Evolutionary conservation across 2,329 filamentous ascomycete species (phyloP), one percentile per base, ranked within the genome.

Genomic region (Zymoseptoria passerinii): DNA sequence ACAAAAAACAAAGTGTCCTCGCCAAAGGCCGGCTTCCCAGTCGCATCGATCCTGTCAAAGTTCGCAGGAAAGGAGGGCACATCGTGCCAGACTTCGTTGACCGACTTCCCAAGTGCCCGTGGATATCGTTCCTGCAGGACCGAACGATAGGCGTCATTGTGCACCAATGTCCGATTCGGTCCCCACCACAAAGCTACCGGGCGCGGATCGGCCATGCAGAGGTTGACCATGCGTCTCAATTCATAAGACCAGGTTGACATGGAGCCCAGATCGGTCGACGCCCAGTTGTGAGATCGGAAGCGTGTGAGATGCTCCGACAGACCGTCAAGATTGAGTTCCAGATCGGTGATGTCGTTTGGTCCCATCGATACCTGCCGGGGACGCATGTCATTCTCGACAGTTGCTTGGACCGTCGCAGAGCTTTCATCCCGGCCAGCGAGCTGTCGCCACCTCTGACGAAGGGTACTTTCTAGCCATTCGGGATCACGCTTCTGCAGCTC

Each of bases 101-200:
- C 52, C 48, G 68, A 68, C 23, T 55, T 48, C 8, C 60, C 61
- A 8, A 65, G 48, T 2, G 55, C 55, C 6, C 40, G 19, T 0
- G 62, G 57, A 29, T 74, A 71, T n/a, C 71, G 59, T 2, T 61
- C 51, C 2, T 68, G 68, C 5, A 73, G 59, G 8, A 75, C 61
- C 40, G 68, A 58, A 16, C 71, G 63, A 28, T 74, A 74, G 0
- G 65, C 57, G 28, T 73, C 69, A 28, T 75, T 75, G 65, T 74
- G 73, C 6, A 75, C 56, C 65, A 72, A 71, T 10, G 63, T 67
- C 7, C 69, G 64, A 0, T 70, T 63, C 1, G 68, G 56, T 6
- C 70, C 68, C 70, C 61, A 66, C 58, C 58, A 65, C 6, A 65
- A 10, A 10, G 58, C 61, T 1, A 56, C 61, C 1, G 62, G 61